A percentile compares a stretch with the other conserved stretches of the same genome.
phyloP scores from a whole-genome alignment of 2,329 filamentous ascomycete species.

The Neoascochyta sp. region DNA sequence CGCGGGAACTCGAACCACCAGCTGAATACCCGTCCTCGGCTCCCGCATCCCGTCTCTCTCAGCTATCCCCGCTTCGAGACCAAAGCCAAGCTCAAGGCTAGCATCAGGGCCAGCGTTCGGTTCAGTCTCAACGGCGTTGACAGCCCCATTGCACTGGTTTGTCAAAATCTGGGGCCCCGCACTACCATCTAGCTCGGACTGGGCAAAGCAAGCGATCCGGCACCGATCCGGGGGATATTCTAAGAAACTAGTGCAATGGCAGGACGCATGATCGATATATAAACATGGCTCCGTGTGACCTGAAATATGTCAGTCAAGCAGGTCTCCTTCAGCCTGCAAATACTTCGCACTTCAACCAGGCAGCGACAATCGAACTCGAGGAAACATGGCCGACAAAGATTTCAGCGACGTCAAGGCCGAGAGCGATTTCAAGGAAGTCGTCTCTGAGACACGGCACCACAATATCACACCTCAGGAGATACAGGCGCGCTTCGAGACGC shows the following conservation, averaged over 20 bases:
- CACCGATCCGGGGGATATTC: slow-evolving; percentile 2
- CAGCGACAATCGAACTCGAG: not conserved
- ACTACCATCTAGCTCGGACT: slow-evolving; percentile 7
- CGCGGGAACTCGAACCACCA: too few species aligned
- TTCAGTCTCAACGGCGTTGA: too few species aligned
- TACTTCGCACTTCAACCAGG: not conserved
- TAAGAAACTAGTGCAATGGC: not conserved
- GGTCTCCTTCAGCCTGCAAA: slow-evolving; percentile 2
- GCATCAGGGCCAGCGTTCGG: too few species aligned
- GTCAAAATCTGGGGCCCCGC: slow-evolving; percentile 17
- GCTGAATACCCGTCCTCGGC: too few species aligned
- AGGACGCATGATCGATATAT: slow-evolving; percentile 5
- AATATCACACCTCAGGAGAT: slow-evolving; percentile 25
- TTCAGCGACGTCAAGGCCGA: slow-evolving; percentile 12
- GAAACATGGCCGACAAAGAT: slow-evolving; percentile 11
- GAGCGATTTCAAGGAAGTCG: slow-evolving; percentile 16
- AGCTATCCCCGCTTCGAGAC: too few species aligned
- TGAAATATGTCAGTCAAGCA: too few species aligned
- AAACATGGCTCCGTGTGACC: slow-evolving; percentile 1
- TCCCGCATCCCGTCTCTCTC: too few species aligned
- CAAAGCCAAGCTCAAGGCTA: too few species aligned
- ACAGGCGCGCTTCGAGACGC: slow-evolving; percentile 24
- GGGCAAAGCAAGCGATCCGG: slow-evolving; percentile 4
- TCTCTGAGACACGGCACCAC: slow-evolving; percentile 3
- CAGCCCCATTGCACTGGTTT: slow-evolving; percentile 8